phyloP scores from a whole-genome alignment of 2,329 filamentous ascomycete genomes.

The Sordariomycetes sp. region DNA sequence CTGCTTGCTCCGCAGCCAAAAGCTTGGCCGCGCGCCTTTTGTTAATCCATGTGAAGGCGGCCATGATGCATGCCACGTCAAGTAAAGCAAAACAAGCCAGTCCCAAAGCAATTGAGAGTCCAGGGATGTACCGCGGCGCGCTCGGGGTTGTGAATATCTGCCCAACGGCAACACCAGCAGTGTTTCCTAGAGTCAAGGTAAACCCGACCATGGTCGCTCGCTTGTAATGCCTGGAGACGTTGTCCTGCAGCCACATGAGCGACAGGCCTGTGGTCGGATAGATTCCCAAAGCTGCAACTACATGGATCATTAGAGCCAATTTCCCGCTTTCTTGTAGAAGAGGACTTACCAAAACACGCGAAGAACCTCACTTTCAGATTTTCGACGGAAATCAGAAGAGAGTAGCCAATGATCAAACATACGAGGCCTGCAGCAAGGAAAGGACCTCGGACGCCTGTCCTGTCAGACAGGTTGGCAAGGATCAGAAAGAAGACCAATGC shows the following conservation, averaged over 20 bases:
- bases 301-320: too few relatives aligned
- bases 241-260: slow-evolving; percentile 37
- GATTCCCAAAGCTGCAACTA: slow-evolving; percentile 13
- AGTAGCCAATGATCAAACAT: slow-evolving; percentile 17
- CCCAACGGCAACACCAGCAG: slow-evolving; percentile 36
- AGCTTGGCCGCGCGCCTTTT: slow-evolving; percentile 12
- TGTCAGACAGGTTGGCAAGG: slow-evolving; percentile 16
- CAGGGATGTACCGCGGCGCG: slow-evolving; percentile 16
- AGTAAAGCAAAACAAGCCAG: slow-evolving; percentile 13
- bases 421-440: slow-evolving; percentile 13
- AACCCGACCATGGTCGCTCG: slow-evolving; percentile 34
- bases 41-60: slow-evolving; percentile 14
- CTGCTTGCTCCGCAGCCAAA: slow-evolving; percentile 11
- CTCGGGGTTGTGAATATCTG: slow-evolving; percentile 26
- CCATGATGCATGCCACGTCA: slow-evolving; percentile 13
- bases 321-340: too few relatives aligned
- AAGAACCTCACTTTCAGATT: slow-evolving; percentile 15
- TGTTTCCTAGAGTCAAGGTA: slow-evolving; percentile 36
- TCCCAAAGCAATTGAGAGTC: slow-evolving; percentile 15
- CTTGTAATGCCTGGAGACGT: slow-evolving; percentile 34
- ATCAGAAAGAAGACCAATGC: slow-evolving; percentile 13
- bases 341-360: slow-evolving; percentile 7
- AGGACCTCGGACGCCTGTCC: slow-evolving; percentile 10
- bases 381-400: slow-evolving; percentile 15
- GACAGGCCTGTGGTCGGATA: slow-evolving; percentile 25